Evolutionary conservation across 2,329 filamentous ascomycete genomes (phyloP), one percentile per base, ranked within the genome.

Genomic region (Trematosphaeria pertusa): DNA sequence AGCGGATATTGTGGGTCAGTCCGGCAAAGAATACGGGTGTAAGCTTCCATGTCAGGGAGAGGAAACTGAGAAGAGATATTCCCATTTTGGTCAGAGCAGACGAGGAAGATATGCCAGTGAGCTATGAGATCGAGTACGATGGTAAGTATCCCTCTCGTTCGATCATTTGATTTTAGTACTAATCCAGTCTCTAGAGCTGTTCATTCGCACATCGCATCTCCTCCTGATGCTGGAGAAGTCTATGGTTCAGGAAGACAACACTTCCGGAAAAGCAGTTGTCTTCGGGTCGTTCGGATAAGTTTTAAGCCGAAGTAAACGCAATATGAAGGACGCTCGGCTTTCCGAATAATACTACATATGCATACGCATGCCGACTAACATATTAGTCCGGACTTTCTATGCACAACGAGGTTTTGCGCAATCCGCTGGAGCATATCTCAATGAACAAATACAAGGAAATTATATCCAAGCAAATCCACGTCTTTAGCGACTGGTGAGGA

Each of bases 111-210:
- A 71, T 81, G n/a, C 78, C 86, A 3, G 83, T 89, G 8, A 84
- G 79, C 43, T 94, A 91, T 64, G 81, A 81, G 33, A 75, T 94
- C 20, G 82, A 88, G 45, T 88, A 89, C 61, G 78, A 89, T 81
- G 86, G 88, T 90, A 74, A 48, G 78, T 64, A 19, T 3, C 9
- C 11, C 19, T 21, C 32, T 17, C 12, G 17, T 4, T 2, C 24
- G 7, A 4, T 35, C 19, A 11, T 26, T 5, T 32, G 12, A 44
- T n/a, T n/a, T 4, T 22, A 19, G 31, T 37, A 11, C 40, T 33
- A 5, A 21, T 11, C 3, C 3, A 14, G 9, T 2, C 20, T 34
- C 46, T 30, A 67, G 69, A 69, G 42, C 58, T 69, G 5, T 52
- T 70, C 14, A 60, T 69, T 20, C 57, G 63, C 21, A 70, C 67